Base-by-base conservation (phyloP, 176 grass and related monocot genomes). In the Triticum urartu region DNA sequence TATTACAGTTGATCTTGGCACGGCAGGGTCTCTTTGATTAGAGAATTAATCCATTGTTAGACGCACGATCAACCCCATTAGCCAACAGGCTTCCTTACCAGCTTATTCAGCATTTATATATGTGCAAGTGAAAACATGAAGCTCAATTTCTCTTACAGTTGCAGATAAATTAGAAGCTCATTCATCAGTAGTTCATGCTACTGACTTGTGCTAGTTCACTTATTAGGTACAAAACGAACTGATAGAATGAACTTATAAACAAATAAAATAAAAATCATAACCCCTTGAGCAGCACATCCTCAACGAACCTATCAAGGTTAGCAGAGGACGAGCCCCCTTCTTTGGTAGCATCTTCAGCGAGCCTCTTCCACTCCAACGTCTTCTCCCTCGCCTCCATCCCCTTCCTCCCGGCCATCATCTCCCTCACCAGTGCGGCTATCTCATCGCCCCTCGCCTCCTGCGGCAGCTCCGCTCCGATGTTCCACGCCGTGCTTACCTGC, bases 281-380 rank as follows among this genome's bases (percentile, higher is more conserved):
- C 11, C 21, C 70, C 1, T 72, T 72, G 38, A 42, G 38, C 21
- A 43, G 70, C 70, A 72, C 70, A 72, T 72, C 70, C n/a, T 72
- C 38, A 10, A 72, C 70, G 71, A 74, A 42, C 40, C 7, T 47
- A 28, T 74, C 71, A 8, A 74, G 40, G 71, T 48, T 74, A 74
- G 15, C 71, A 7, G 15, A 48, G n/a, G 71, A 74, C 6, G 71
- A 48, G 13, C 71, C 71, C 22, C 40, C 22, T 74, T 74, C 22
- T 47, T 48, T 48, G 3, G 40, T 0, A 48, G 71, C 71, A 74
- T 48, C 71, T 74, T 48, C 12, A 17, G 71, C 71, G 0, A 74
- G 71, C 71, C 22, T 74, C 71, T 74, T 74, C 71, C 71, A 74
- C 22, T 74, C 40, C 71, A 74, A 26, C 6, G 71, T 74, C 40